These are phyloP conservation scores for Trichophyton schoenleinii DNA, from an alignment of 2,329 filamentous ascomycete genomes.

Conservation along the genomic window DNA sequence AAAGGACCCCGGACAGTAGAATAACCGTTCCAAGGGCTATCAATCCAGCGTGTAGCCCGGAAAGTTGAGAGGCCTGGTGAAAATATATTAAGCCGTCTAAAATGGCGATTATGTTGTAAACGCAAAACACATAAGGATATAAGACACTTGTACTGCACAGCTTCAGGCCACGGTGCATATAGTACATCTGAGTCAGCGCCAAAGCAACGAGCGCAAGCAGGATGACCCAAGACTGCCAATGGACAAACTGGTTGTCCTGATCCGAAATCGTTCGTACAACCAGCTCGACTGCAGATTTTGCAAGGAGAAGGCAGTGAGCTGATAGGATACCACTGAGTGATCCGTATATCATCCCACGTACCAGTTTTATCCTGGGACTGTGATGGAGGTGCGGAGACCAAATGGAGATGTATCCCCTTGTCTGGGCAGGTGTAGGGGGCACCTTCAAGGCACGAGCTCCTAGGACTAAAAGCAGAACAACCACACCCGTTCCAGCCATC, in stretches of 20 bases:
- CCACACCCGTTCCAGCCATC: conserved; percentile 67
- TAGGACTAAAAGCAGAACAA: conserved; percentile 57
- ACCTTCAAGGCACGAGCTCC: conserved; percentile 38
- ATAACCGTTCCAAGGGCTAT: conserved; percentile 80
- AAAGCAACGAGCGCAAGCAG: conserved; percentile 67
- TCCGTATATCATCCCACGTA: conserved; percentile 76
- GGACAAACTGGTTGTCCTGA: conserved; percentile 80
- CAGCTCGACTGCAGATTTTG: conserved; percentile 92
- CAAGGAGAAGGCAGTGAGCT: conserved; percentile 81
- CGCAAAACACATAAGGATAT: conserved; percentile 94
- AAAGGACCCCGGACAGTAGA: conserved; percentile 74
- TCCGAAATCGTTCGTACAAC: conserved; percentile 78
- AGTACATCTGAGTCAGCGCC: conserved; percentile 85
- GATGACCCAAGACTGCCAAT: conserved; percentile 91
- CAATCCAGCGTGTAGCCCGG: conserved; percentile 53
- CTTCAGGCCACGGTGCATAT: conserved; percentile 84
- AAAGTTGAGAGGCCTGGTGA: conserved; percentile 69
- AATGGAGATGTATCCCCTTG: conserved; percentile 17
- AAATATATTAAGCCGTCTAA: conserved; percentile 96
- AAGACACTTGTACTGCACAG: conserved; percentile 89
- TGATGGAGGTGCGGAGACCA: conserved; percentile 24
- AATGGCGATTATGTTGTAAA: conserved; percentile 98
- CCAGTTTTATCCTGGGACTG: conserved; percentile 57
- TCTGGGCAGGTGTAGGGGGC: conserved; percentile 22
- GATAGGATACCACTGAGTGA: conserved; percentile 85